Conservation (phyloP, 106 monocot genomes). For the Posidonia australis region DNA sequence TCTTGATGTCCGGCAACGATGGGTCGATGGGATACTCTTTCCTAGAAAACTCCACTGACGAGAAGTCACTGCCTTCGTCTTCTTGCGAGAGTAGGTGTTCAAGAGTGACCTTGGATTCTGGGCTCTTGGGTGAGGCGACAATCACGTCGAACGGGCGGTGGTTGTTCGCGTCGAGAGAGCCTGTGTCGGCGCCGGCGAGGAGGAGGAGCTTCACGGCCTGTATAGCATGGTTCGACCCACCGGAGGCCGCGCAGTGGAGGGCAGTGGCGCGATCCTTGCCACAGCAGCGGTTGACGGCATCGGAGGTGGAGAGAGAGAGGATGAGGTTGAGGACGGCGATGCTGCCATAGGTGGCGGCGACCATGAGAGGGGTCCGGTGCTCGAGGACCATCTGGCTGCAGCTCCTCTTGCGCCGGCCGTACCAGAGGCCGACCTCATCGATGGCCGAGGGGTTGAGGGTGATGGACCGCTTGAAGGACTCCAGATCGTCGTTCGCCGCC, state of each 20-base stretch:
- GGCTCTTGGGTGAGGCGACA: slow-evolving; percentile 15
- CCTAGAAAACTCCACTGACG: not conserved
- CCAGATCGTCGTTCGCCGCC: slow-evolving; percentile 12
- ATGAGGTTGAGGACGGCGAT: slow-evolving; percentile 28
- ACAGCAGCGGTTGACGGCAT: slow-evolving; percentile 34
- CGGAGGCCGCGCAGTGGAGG: slow-evolving; percentile 75
- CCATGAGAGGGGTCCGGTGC: slow-evolving; percentile 52
- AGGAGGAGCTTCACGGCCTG: slow-evolving; percentile 41
- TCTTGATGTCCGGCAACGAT: slow-evolving; percentile 19
- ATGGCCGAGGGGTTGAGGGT: not conserved
- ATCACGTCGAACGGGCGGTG: slow-evolving; percentile 44
- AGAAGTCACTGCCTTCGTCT: not conserved
- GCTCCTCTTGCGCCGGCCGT: not conserved
- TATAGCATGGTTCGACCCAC: slow-evolving; percentile 28
- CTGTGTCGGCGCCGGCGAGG: slow-evolving; percentile 37
- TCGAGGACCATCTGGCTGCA: not conserved
- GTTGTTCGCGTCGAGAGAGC: slow-evolving; percentile 20
- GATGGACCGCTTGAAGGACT: slow-evolving; percentile 2
- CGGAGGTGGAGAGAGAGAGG: slow-evolving; percentile 16
- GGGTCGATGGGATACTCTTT: slow-evolving; percentile 11
- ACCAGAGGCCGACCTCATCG: slow-evolving; percentile 10
- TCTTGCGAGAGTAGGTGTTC: too few relatives aligned
- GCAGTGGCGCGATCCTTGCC: slow-evolving; percentile 44
- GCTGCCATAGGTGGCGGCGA: slow-evolving; percentile 75
- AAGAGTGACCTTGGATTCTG: slow-evolving; percentile 16